Base-by-base conservation (phyloP, 176 grass and related monocot genomes). In the Poa annua region DNA sequence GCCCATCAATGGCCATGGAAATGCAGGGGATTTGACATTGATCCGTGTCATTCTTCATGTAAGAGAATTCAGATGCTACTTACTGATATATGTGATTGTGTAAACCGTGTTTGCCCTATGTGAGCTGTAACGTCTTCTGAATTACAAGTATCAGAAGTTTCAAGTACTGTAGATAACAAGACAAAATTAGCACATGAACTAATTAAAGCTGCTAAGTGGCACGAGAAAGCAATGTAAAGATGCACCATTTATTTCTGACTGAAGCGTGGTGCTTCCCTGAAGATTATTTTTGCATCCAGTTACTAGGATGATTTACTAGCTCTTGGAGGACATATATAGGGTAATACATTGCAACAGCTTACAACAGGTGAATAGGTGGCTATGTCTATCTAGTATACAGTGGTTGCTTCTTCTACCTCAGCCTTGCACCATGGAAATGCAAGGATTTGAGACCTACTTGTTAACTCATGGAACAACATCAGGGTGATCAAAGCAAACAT, bases 61-160 rank as follows among this genome's bases (percentile, higher is more conserved):
- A 85, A 85, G 78, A 60, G 41, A 45, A 33, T 12, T 53, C 41
- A 39, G 25, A 67, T 75, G 45, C 49, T 79, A 68, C 84, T 22
- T 74, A 79, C 55, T 9, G 16, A 83, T 78, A 83, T 78, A 10
- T 64, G 36, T 83, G 71, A 74, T 47, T 79, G 66, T 86, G 73
- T 69, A 83, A 42, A 60, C 42, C 35, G 53, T 74, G 39, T 50
- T 34, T 24, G 2, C 16, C 33, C 50, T 32, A 24, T 83, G 22
- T 15, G 20, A 82, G 4, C 44, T 44, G 14, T 12, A 41, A 62
- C 57, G 41, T 66, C 32, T 78, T 65, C 14, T 65, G 66, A 34
- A 47, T 75, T 66, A 17, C 47, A 87, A 64, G 67, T 17, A 55
- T 34, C 48, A 75, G 45, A 66, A 66, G 69, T 45, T 75, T 32